Evolutionary conservation across 2,329 filamentous ascomycete species (phyloP).

Genomic region (Hypoxylon sp.): DNA sequence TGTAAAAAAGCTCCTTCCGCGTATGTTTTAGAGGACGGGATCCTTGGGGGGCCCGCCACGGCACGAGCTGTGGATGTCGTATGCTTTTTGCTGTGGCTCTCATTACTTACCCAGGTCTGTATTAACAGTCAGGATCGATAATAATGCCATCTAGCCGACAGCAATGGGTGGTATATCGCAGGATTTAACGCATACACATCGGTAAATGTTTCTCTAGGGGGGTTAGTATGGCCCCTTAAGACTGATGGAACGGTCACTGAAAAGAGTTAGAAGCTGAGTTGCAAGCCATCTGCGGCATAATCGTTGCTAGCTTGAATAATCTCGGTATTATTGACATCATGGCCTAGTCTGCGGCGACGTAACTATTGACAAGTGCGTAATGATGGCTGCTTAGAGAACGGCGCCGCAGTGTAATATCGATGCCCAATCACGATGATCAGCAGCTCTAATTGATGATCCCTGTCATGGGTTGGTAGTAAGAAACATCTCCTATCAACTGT

Average conservation of each 20-base stretch:
- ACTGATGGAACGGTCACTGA: slow-evolving; percentile 16
- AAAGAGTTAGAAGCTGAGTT: slow-evolving; percentile 14
- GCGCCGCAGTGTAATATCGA: slow-evolving; percentile 12
- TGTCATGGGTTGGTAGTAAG: neutral
- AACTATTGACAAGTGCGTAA: slow-evolving; percentile 7
- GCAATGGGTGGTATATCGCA: slow-evolving; percentile 7
- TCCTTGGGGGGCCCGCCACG: slow-evolving; percentile 14
- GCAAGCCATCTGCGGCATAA: slow-evolving; percentile 6
- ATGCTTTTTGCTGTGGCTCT: slow-evolving; percentile 8
- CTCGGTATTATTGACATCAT: slow-evolving; percentile 8
- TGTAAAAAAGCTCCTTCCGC: slow-evolving; percentile 15
- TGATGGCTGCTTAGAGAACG: slow-evolving; percentile 9
- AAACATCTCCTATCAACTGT: neutral
- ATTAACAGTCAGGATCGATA: slow-evolving; percentile 19
- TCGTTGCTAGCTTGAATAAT: slow-evolving; percentile 24
- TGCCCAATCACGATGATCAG: slow-evolving; percentile 20
- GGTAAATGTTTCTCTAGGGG: slow-evolving; percentile 1
- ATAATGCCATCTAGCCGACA: slow-evolving; percentile 8
- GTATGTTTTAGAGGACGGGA: slow-evolving; percentile 6
- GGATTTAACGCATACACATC: slow-evolving; percentile 1
- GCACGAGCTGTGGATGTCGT: slow-evolving; percentile 10
- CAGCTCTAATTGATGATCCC: neutral
- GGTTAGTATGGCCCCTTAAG: slow-evolving; percentile 7
- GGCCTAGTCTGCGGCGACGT: slow-evolving; percentile 9
- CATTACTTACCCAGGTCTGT: neutral